A percentile compares a stretch with the other conserved stretches of the same genome.
Evolutionary conservation across 148 eudicot genomes (phyloP).

Genomic region (Rhododendron ferrugineum): DNA sequence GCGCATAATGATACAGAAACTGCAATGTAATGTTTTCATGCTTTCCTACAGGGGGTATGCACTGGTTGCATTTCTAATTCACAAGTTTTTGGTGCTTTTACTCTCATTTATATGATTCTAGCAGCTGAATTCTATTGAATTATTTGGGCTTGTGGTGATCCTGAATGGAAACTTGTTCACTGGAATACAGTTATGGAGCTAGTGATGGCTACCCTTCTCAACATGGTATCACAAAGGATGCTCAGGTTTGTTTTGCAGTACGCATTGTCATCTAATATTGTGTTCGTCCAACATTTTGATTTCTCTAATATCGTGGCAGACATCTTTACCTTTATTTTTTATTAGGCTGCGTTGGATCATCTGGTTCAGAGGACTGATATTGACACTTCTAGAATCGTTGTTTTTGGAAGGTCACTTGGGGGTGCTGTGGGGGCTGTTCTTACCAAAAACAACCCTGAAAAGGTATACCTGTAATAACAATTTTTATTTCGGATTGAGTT

Average conservation of each 20-base stretch:
- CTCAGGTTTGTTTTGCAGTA: conserved; percentile 55
- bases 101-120: background rate
- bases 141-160: conserved; percentile 1
- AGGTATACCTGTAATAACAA: conserved; percentile 34
- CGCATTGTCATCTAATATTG: background rate
- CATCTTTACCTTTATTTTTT: conserved; percentile 7
- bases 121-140: conserved; percentile 1
- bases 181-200: conserved; percentile 70
- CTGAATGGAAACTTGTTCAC: background rate
- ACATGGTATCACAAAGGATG: conserved; percentile 83
- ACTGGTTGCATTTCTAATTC: conserved; percentile 3
- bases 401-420: conserved; percentile 97
- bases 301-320: conserved; percentile 2
- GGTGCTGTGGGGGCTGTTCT: conserved; percentile 94
- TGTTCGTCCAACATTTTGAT: background rate
- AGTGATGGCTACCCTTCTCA: conserved; percentile 98
- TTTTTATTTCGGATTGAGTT: background rate
- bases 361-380: conserved; percentile 82
- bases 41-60: conserved; percentile 96
- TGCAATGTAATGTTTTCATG: conserved; percentile 93
- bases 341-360: conserved; percentile 93
- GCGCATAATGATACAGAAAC: conserved; percentile 74
- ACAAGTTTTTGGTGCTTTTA: background rate
- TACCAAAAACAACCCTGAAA: conserved; percentile 78
- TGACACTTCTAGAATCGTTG: conserved; percentile 80